A percentile compares a stretch with the other conserved stretches of the same genome.
phyloP scores from a whole-genome alignment of 2,329 filamentous ascomycete genomes.

The Fusarium domesticum region DNA sequence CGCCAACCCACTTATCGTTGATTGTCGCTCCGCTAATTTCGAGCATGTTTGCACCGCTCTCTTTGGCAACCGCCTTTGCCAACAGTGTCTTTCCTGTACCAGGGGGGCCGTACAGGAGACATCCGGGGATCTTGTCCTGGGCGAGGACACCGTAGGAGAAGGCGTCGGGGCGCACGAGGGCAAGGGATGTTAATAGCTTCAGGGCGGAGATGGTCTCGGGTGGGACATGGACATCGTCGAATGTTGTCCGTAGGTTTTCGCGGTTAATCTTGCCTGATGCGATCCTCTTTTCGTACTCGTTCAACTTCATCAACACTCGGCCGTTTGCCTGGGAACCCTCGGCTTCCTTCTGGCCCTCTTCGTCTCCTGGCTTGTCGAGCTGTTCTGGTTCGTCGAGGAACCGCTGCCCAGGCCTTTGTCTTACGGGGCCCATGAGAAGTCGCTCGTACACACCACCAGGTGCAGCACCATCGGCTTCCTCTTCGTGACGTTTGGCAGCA shows the following conservation, averaged over 20 bases:
- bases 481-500: slow-evolving; percentile 29
- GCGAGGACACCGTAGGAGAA: slow-evolving; percentile 93
- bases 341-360: slow-evolving; percentile 29
- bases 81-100: slow-evolving; percentile 73
- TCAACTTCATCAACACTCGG: slow-evolving; percentile 48
- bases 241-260: slow-evolving; percentile 79
- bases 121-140: slow-evolving; percentile 84
- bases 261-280: slow-evolving; percentile 79
- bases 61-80: slow-evolving; percentile 66
- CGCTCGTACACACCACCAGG: slow-evolving; percentile 31
- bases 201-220: slow-evolving; percentile 81
- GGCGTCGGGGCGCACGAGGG: slow-evolving; percentile 84
- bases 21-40: slow-evolving; percentile 89
- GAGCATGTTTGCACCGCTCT: slow-evolving; percentile 69
- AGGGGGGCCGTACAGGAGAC: slow-evolving; percentile 83
- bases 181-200: slow-evolving; percentile 83
- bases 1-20: slow-evolving; percentile 94
- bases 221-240: slow-evolving; percentile 80
- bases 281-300: slow-evolving; percentile 78
- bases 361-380: slow-evolving; percentile 20
- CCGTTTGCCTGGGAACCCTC: slow-evolving; percentile 31
- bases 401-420: slow-evolving; percentile 32
- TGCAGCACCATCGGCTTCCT: slow-evolving; percentile 18
- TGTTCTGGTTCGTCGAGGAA: slow-evolving; percentile 31
- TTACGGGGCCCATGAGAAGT: slow-evolving; percentile 33